Conservation (phyloP, 257 asterid species). For the Avicennia marina region DNA sequence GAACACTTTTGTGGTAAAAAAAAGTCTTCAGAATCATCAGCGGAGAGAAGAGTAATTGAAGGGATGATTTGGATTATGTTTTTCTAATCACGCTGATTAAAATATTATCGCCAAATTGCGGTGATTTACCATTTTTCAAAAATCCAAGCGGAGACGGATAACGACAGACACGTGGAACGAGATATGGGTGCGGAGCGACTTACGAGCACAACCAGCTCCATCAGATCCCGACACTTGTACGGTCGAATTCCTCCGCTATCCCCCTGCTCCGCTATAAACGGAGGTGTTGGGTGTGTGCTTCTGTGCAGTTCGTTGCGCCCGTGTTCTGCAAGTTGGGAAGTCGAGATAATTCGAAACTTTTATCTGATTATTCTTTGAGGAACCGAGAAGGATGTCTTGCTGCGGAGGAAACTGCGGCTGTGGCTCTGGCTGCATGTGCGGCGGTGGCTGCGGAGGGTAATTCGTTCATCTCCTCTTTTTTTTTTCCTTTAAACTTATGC, state of each 20-base stretch:
- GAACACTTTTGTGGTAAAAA: too few relatives aligned
- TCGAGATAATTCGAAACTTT: too few relatives aligned
- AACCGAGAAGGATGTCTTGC: slow-evolving; percentile 46
- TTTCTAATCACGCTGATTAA: too few relatives aligned
- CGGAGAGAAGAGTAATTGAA: too few relatives aligned
- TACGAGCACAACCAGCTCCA: slow-evolving; percentile 15
- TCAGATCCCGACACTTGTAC: slow-evolving; percentile 45
- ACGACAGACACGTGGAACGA: slow-evolving; percentile 27
- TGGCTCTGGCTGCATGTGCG: slow-evolving; percentile 63
- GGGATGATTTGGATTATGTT: too few relatives aligned
- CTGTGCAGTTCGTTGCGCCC: too few relatives aligned
- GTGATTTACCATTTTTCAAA: too few relatives aligned
- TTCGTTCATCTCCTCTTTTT: neutral
- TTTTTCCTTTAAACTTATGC: neutral
- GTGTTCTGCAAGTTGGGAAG: too few relatives aligned
- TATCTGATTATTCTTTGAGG: neutral
- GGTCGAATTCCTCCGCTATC: slow-evolving; percentile 13
- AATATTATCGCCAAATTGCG: too few relatives aligned
- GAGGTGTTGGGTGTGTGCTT: neutral
- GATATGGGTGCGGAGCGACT: slow-evolving; percentile 23
- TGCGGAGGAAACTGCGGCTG: slow-evolving; percentile 67
- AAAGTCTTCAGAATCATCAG: too few relatives aligned
- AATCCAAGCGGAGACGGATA: too few relatives aligned
- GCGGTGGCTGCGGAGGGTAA: slow-evolving; percentile 68
- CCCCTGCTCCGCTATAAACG: slow-evolving; percentile 48